These are phyloP conservation scores for Fraxinus paxiana DNA, from an alignment of 305 asterid genomes.

Conservation along the genomic window DNA sequence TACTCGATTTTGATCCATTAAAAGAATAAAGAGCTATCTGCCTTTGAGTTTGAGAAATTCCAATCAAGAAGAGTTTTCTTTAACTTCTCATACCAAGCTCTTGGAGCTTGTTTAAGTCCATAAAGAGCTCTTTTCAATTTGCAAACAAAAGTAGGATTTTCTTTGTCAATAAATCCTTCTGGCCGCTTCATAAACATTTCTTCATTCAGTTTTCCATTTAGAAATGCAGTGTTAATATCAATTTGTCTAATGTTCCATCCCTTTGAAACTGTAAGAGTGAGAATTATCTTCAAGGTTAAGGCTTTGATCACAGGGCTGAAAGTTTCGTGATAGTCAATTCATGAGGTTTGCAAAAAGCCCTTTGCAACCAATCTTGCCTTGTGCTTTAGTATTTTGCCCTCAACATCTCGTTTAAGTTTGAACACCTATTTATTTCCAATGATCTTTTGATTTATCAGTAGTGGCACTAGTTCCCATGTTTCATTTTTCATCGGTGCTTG, in stretches of 20 bases:
- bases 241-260: neutral
- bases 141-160: neutral
- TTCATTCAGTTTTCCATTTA: neutral
- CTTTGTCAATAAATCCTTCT: neutral
- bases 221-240: neutral
- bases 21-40: neutral
- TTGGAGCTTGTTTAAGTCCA: neutral
- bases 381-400: neutral
- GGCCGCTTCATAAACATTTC: neutral
- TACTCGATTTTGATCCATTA: neutral
- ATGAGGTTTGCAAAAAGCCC: neutral
- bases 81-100: neutral
- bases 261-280: neutral
- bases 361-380: neutral
- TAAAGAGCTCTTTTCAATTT: neutral
- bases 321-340: neutral
- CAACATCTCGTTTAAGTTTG: neutral
- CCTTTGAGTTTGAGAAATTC: neutral
- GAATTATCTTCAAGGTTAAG: no score
- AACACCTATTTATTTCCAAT: neutral
- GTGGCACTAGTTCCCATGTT: no score
- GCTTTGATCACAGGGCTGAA: neutral
- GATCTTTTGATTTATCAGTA: no score
- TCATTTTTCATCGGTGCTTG: no score
- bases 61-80: neutral